Conservation (phyloP, 2,329 filamentous ascomycete species). For the Penicillium sp. region DNA sequence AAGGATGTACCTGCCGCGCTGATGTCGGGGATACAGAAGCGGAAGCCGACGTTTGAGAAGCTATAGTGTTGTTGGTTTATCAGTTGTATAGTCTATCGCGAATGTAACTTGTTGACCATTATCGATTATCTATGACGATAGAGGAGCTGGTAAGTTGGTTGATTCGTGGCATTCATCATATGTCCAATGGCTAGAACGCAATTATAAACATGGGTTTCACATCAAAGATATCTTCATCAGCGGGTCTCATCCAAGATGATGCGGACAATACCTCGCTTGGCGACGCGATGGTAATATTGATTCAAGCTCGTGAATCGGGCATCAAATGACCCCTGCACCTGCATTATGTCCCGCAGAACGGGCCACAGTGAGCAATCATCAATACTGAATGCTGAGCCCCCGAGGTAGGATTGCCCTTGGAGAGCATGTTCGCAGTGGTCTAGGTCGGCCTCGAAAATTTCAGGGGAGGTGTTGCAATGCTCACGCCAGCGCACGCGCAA, state of each 20-base stretch:
- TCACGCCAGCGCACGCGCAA: slow-evolving; percentile 30
- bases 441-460: slow-evolving; percentile 17
- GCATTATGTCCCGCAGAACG: slow-evolving; percentile 36
- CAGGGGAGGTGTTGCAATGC: slow-evolving; percentile 8
- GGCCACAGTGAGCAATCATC: slow-evolving; percentile 45
- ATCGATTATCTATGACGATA: too few species aligned
- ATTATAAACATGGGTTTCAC: not conserved
- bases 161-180: too few species aligned
- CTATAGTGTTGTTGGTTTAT: slow-evolving; percentile 45
- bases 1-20: slow-evolving; percentile 69
- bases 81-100: too few species aligned
- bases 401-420: slow-evolving; percentile 31
- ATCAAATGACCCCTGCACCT: slow-evolving; percentile 20
- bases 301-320: slow-evolving; percentile 28
- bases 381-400: slow-evolving; percentile 33
- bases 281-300: slow-evolving; percentile 37
- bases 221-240: not conserved
- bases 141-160: not conserved
- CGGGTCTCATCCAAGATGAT: slow-evolving; percentile 26
- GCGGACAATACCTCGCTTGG: slow-evolving; percentile 36
- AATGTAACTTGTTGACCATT: too few species aligned
- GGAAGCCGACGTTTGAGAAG: slow-evolving; percentile 77
- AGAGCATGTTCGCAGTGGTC: slow-evolving; percentile 32
- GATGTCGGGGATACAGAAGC: slow-evolving; percentile 69
- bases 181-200: too few species aligned